Evolutionary conservation across 805 yeast species (phyloP).

Genomic region (Ogataea allantospora): DNA sequence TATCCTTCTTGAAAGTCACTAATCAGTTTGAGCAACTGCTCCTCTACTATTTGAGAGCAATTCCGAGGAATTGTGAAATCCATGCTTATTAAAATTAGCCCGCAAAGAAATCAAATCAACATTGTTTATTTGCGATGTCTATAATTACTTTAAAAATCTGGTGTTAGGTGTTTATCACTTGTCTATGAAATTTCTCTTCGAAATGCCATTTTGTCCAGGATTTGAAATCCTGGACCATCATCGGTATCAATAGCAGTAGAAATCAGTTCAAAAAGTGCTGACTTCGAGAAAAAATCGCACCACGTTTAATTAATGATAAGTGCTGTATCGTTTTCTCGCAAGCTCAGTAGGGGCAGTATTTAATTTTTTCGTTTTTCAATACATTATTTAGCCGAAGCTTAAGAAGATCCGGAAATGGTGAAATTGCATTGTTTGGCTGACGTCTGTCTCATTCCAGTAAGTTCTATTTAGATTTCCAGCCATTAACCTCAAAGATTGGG

Average conservation of each 20-base stretch:
- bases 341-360: neutral
- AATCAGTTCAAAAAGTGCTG: too few relatives aligned
- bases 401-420: too few relatives aligned
- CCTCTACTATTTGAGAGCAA: conserved; percentile 36
- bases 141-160: neutral
- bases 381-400: neutral
- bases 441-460: conserved; percentile 77
- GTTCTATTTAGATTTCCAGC: conserved; percentile 26
- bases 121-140: neutral
- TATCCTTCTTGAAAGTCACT: conserved; percentile 64
- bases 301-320: too few relatives aligned
- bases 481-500: conserved; percentile 52
- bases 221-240: too few relatives aligned
- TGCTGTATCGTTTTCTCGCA: neutral
- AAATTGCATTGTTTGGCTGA: conserved; percentile 75
- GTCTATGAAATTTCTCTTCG: neutral
- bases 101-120: neutral
- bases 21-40: conserved; percentile 41
- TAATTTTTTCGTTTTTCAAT: too few relatives aligned
- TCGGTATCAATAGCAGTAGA: too few relatives aligned
- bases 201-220: too few relatives aligned
- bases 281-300: too few relatives aligned
- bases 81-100: conserved; percentile 27
- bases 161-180: neutral
- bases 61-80: conserved; percentile 49